Evolutionary conservation across 768 basidiomycete genomes (phyloP), one percentile per base, ranked within the genome.

Genomic region (Boletus rufocinnamomeus): DNA sequence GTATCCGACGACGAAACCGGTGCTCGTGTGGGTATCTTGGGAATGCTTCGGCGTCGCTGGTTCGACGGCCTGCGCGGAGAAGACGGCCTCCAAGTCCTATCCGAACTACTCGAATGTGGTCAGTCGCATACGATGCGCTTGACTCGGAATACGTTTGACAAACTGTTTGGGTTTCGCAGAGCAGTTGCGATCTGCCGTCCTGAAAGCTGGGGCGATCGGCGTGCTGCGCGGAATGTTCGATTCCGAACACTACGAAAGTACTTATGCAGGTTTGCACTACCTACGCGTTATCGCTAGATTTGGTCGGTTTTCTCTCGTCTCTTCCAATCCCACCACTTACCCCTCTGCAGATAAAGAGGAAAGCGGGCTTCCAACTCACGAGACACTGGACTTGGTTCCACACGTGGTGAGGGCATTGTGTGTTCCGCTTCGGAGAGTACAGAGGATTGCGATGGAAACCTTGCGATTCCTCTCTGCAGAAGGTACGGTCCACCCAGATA

Each of bases 31-130:
- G 48, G 47, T 16, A 63, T 72, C 34, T 7, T 68, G 25, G 32
- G 43, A 8, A 72, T 71, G 70, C 52, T 71, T 32, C 56, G 32
- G 47, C 62, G 60, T 50, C 61, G 68, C 43, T 68, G 70, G 68
- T 71, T 72, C n/a, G 70, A 72, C 21, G 69, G 62, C 11, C 16
- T 59, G n/a, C 57, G 52, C 1, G 68, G 68, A 37, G 70, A 70
- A 61, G 70, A 71, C 28, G 66, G 66, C 23, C 53, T 71, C 2
- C 57, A 56, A 27, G 62, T 63, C n/a, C 43, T 71, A 1, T 55
- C 53, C 5, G 46, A 59, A 30, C 17, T 72, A 6, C 48, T 72
- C 6, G 51, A 58, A 17, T 58, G 66, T 48, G 66, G 70, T 71
- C 38, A 58, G 70, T 60, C 4, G 16, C 30, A 32, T 11, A 14